Evolutionary conservation across 2,329 filamentous ascomycete genomes (phyloP).

Genomic region (Lomentospora prolificans): DNA sequence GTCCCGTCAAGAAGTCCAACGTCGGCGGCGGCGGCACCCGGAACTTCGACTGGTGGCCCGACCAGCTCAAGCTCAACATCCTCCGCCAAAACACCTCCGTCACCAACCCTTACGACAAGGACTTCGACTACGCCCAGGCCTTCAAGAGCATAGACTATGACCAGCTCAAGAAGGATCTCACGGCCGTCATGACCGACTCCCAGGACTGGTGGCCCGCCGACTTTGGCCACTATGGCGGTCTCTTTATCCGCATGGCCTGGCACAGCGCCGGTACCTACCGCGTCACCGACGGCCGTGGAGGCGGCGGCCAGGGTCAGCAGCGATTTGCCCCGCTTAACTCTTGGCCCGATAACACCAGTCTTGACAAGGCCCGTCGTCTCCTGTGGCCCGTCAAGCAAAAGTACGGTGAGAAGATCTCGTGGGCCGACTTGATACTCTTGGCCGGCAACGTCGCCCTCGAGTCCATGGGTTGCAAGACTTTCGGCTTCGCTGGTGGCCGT

Average conservation of each 20-base stretch:
- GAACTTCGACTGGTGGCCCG: constrained; percentile 68
- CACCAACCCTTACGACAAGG: constrained; percentile 53
- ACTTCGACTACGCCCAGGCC: constrained; percentile 63
- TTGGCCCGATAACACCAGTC: constrained; percentile 70
- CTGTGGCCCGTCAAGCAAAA: constrained; percentile 79
- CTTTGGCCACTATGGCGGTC: constrained; percentile 70
- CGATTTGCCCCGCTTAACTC: constrained; percentile 71
- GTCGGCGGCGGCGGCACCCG: constrained; percentile 53
- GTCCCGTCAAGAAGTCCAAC: constrained; percentile 25
- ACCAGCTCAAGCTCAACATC: constrained; percentile 56
- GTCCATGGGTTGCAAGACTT: constrained; percentile 64
- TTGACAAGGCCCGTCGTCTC: constrained; percentile 73
- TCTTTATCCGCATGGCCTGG: constrained; percentile 76
- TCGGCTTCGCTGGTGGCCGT: constrained; percentile 66
- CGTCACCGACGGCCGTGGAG: constrained; percentile 63
- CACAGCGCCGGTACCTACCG: constrained; percentile 73
- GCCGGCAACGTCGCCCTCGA: constrained; percentile 70
- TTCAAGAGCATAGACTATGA: constrained; percentile 65
- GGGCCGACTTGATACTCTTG: constrained; percentile 64
- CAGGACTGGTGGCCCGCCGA: constrained; percentile 78
- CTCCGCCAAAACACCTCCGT: constrained; percentile 59
- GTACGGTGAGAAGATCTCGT: constrained; percentile 74
- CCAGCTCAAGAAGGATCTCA: constrained; percentile 63
- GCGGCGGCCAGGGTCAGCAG: constrained; percentile 65
- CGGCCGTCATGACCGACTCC: constrained; percentile 64